Evolutionary conservation across 1,284 basidiomycete genomes (phyloP), one percentile per base, ranked within the genome.

Genomic region (Vanrija humicola): DNA sequence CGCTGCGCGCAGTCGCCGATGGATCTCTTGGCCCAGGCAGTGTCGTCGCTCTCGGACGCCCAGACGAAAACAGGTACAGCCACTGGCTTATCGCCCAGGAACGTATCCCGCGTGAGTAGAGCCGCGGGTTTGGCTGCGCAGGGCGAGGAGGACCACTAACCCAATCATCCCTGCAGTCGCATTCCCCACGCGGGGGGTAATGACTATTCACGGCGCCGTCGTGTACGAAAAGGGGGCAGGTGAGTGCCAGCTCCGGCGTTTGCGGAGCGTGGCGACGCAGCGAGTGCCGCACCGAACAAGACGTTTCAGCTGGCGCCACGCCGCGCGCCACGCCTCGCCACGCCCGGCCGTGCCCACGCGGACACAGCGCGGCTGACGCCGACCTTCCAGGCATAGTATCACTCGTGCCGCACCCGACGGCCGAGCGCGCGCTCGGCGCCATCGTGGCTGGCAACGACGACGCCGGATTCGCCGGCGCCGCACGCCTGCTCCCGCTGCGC

Each of bases 401-500:
- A 62, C 78, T 86, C 4, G 84, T 86, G 58, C 86, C 86, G 14
- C 86, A 88, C 72, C 85, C 86, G 1, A 69, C 61, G 7, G n/a
- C 6, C 25, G 43, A 16, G 16, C 62, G 62, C 0, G 76, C 76
- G 0, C 66, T 81, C 5, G 77, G 83, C 56, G 70, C 88, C 6
- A 81, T 90, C 58, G 74, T 90, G 19, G 76, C 85, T 8, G 83
- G 82, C 5, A 81, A 82, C 6, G 84, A 85, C 59, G 61, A 65
- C 0, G 61, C 67, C 2, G 86, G 84, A 1, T 74, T 89, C 5
- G 89, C 90, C 69, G 79, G 83, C 47, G 82, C 81, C 0, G 71
- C 81, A 1, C 80, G 86, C 34, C 75, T 90, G n/a, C 86, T 91
- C 63, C 89, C 90, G 1, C 82, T 88, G 21, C 83, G 90, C 12